phyloP scores from a whole-genome alignment of 805 yeast species.

The Sporopachydermia lactativora region DNA sequence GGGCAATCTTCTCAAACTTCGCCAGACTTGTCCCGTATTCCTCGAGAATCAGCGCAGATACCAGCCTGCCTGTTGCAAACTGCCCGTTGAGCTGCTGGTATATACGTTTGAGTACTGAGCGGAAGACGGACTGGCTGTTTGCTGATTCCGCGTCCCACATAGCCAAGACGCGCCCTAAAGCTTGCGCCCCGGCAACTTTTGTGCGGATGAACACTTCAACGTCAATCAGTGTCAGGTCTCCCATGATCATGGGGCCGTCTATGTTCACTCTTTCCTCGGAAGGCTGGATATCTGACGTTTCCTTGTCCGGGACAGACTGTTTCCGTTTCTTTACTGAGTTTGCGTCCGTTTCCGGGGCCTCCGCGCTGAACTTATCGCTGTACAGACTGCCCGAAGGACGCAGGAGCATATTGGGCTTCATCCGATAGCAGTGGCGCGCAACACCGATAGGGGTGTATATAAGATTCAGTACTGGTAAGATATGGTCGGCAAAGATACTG shows the following conservation, averaged over 20 bases:
- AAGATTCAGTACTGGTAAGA: conserved; percentile 46
- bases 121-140: conserved; percentile 7
- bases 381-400: conserved; percentile 59
- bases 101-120: conserved; percentile 8
- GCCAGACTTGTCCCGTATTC: conserved; percentile 36
- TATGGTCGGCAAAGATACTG: conserved; percentile 38
- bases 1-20: conserved; percentile 13
- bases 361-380: conserved; percentile 14
- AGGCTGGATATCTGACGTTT: conserved; percentile 28
- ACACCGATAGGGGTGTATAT: conserved; percentile 92
- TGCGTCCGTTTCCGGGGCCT: too few relatives aligned
- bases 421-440: conserved; percentile 72
- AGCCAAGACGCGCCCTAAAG: conserved; percentile 42
- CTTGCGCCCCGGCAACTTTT: conserved; percentile 60
- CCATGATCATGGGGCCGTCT: conserved; percentile 83
- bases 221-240: conserved; percentile 83
- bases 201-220: conserved; percentile 59
- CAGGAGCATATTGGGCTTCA: conserved; percentile 62
- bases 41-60: conserved; percentile 54
- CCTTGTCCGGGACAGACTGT: conserved; percentile 8
- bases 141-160: conserved; percentile 8
- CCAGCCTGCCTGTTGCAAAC: conserved; percentile 70
- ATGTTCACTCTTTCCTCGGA: conserved; percentile 50
- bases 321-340: conserved; percentile 15
- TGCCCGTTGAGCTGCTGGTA: conserved; percentile 36